Percentiles rank a stretch among this genome's conserved stretches.
Conservation (phyloP, 192 early-diverging fungal genomes). For the Backusella morwellensis region DNA sequence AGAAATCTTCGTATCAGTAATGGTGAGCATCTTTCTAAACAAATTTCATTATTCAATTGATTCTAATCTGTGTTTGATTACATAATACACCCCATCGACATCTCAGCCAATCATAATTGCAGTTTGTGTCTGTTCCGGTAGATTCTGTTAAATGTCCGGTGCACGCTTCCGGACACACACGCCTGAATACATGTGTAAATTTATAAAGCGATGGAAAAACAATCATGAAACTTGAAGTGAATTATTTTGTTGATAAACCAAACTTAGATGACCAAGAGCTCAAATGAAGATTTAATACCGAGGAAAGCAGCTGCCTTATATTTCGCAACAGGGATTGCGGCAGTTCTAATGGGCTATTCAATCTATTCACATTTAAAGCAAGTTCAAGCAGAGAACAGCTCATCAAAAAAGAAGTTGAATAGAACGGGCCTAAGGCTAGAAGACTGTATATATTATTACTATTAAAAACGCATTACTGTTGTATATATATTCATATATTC, state of each 20-base stretch:
- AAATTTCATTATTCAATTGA: no score
- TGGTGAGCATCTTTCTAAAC: no score
- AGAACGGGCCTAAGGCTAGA: conserved; percentile 4
- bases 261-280: neutral
- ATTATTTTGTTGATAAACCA: neutral
- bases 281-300: neutral
- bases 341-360: conserved; percentile 32
- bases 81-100: no score
- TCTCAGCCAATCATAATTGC: neutral
- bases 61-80: no score
- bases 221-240: neutral
- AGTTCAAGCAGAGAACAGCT: neutral
- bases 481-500: neutral
- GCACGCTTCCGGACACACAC: neutral
- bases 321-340: conserved; percentile 23
- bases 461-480: neutral
- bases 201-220: neutral
- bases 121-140: neutral
- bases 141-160: neutral
- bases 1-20: no score
- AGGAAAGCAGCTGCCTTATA: conserved; percentile 9
- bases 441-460: conserved; percentile 1
- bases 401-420: conserved; percentile 7
- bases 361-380: conserved; percentile 31
- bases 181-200: neutral